Percentiles rank a stretch among this genome's conserved stretches.
Conservation (phyloP, 352 stramenopile genomes). For the Globisporangium paroecandrum region DNA sequence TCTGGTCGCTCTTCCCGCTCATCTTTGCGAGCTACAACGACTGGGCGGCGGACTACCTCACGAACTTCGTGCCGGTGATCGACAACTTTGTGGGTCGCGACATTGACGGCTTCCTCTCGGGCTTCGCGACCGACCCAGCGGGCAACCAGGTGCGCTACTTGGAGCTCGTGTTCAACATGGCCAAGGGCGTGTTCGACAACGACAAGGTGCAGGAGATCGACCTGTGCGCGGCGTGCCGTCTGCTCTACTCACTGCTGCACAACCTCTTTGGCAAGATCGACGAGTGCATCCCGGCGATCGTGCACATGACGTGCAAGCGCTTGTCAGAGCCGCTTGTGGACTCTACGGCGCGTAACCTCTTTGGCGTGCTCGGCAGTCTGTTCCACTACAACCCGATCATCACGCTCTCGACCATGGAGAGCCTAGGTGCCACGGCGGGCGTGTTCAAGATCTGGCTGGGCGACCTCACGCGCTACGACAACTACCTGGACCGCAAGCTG, state of each 20-base stretch:
- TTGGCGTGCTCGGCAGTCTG: conserved; percentile 89
- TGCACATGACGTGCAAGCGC: conserved; percentile 61
- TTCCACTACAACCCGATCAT: conserved; percentile 94
- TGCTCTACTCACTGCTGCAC: conserved; percentile 81
- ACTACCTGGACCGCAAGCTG: conserved; percentile 89
- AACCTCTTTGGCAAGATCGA: conserved; percentile 83
- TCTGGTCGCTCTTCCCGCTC: conserved; percentile 96
- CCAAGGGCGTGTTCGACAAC: conserved; percentile 68
- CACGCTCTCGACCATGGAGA: conserved; percentile 86
- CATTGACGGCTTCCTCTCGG: conserved; percentile 64
- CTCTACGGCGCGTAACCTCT: conserved; percentile 72
- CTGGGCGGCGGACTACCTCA: conserved; percentile 96
- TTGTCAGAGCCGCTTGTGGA: conserved; percentile 59
- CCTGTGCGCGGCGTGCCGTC: conserved; percentile 62
- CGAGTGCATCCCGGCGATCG: conserved; percentile 71
- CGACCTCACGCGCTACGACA: conserved; percentile 80
- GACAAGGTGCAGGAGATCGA: conserved; percentile 62
- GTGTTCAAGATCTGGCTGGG: conserved; percentile 92
- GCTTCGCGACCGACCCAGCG: conserved; percentile 39
- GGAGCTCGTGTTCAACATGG: conserved; percentile 80
- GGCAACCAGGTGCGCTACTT: conserved; percentile 59
- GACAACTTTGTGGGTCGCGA: conserved; percentile 94
- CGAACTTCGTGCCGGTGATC: conserved; percentile 94
- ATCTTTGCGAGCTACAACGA: conserved; percentile 95
- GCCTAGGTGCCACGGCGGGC: conserved; percentile 81